These are phyloP conservation scores for Rhytidhysteron rufulum DNA, from an alignment of 2,329 filamentous ascomycete genomes.

Conservation along the genomic window DNA sequence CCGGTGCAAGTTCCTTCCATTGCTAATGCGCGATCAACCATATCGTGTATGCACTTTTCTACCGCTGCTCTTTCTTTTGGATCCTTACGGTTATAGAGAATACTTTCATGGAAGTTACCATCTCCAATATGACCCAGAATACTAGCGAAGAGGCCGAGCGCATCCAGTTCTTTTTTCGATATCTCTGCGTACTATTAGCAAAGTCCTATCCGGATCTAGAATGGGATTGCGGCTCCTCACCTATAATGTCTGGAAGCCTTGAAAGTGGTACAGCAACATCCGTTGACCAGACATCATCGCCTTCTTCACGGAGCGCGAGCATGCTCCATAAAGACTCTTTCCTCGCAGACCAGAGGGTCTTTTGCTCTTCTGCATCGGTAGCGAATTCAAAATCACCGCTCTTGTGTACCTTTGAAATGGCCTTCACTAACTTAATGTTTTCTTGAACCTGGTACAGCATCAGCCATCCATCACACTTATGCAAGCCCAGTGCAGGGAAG, in stretches of 20 bases:
- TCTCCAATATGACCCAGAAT: constrained; percentile 89
- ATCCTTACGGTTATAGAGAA: constrained; percentile 75
- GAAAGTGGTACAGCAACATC: constrained; percentile 61
- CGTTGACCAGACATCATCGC: constrained; percentile 58
- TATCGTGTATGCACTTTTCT: constrained; percentile 77
- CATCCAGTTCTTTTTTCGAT: constrained; percentile 84
- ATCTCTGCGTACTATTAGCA: constrained; percentile 58
- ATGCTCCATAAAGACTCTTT: constrained; percentile 61
- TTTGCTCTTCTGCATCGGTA: constrained; percentile 50
- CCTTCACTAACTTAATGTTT: constrained; percentile 66
- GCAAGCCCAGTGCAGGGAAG: neutral
- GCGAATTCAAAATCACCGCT: constrained; percentile 55
- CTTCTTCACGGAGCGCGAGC: constrained; percentile 53
- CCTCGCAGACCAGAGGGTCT: constrained; percentile 57
- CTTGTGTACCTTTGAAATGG: constrained; percentile 61
- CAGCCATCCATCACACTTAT: constrained; percentile 8
- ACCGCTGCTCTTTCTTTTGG: constrained; percentile 69
- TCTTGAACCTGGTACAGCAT: constrained; percentile 58
- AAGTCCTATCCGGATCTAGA: constrained; percentile 5
- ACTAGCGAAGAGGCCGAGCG: constrained; percentile 79
- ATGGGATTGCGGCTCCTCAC: constrained; percentile 25
- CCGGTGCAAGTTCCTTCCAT: constrained; percentile 95
- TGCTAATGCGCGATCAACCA: constrained; percentile 84
- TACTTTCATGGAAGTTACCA: constrained; percentile 91
- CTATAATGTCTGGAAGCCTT: constrained; percentile 59